Evolutionary conservation across 2,329 filamentous ascomycete species (phyloP).

Genomic region (Xylariaceae sp.): DNA sequence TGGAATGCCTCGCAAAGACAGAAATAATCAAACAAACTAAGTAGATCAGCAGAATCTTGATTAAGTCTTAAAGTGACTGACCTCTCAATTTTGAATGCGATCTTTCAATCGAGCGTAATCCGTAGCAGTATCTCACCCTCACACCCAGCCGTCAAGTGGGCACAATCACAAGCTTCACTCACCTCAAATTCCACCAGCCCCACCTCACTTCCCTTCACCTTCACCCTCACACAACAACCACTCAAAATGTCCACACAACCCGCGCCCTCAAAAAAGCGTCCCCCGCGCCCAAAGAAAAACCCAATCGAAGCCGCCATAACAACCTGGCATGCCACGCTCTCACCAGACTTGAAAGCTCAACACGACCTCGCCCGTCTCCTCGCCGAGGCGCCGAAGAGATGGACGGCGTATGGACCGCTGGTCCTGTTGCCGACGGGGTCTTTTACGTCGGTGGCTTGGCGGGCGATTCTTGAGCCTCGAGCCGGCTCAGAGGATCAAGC

Average conservation of each 20-base stretch:
- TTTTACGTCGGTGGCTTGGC: conserved; percentile 44
- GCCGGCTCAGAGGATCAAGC: not conserved
- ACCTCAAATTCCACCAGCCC: too few relatives aligned
- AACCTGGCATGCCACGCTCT: conserved; percentile 8
- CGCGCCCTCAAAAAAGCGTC: not conserved
- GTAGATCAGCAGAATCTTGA: too few relatives aligned
- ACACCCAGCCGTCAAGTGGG: too few relatives aligned
- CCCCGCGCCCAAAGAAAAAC: conserved; percentile 12
- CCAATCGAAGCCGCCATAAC: conserved; percentile 20
- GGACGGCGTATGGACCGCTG: conserved; percentile 57
- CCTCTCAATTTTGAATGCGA: too few relatives aligned
- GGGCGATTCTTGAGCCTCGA: conserved; percentile 28
- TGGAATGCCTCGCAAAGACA: too few relatives aligned
- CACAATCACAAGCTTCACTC: too few relatives aligned
- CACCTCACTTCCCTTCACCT: not conserved
- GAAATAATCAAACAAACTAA: too few relatives aligned
- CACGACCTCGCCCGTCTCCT: conserved; percentile 22
- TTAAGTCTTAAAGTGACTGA: too few relatives aligned
- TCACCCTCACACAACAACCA: not conserved
- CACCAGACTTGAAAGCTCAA: conserved; percentile 14
- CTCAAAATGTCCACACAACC: conserved; percentile 1
- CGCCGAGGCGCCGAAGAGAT: conserved; percentile 48
- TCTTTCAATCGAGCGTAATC: too few relatives aligned
- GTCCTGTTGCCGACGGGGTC: conserved; percentile 55
- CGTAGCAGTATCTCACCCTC: too few relatives aligned